phyloP scores from a whole-genome alignment of 352 stramenopile species.

The Blastocystis sp. region DNA sequence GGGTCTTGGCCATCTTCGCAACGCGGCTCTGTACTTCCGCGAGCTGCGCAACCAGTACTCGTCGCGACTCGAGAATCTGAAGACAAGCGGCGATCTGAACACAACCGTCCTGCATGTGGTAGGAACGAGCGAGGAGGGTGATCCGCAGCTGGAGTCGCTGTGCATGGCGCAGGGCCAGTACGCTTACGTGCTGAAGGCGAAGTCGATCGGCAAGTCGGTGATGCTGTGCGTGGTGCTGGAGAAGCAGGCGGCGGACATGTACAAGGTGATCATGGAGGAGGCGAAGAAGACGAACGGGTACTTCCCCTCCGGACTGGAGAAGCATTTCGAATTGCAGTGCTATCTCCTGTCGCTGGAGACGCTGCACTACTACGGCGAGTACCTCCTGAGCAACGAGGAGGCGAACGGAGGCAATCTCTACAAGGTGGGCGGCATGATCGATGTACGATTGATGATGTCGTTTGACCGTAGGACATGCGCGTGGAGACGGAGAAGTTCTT shows the following conservation, averaged over 20 bases:
- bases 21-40: conserved; percentile 43
- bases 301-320: conserved; percentile 24
- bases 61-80: background rate
- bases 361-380: conserved; percentile 21
- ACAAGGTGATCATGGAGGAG: background rate
- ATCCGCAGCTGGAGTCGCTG: conserved; percentile 23
- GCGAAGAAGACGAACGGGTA: conserved; percentile 4
- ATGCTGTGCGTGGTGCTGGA: background rate
- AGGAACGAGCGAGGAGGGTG: background rate
- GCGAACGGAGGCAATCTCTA: conserved; percentile 28
- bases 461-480: conserved; percentile 2
- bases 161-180: conserved; percentile 55
- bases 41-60: conserved; percentile 31
- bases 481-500: background rate
- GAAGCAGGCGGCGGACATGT: background rate
- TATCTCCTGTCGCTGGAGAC: background rate
- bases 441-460: background rate
- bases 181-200: conserved; percentile 38
- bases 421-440: background rate
- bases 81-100: background rate
- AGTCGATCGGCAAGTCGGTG: background rate
- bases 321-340: conserved; percentile 60
- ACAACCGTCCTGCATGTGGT: background rate
- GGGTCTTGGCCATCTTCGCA: conserved; percentile 12
- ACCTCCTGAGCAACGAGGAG: background rate